Conservation (phyloP, 2,329 filamentous ascomycete species). For the Paecilomyces dactylethromorphus region DNA sequence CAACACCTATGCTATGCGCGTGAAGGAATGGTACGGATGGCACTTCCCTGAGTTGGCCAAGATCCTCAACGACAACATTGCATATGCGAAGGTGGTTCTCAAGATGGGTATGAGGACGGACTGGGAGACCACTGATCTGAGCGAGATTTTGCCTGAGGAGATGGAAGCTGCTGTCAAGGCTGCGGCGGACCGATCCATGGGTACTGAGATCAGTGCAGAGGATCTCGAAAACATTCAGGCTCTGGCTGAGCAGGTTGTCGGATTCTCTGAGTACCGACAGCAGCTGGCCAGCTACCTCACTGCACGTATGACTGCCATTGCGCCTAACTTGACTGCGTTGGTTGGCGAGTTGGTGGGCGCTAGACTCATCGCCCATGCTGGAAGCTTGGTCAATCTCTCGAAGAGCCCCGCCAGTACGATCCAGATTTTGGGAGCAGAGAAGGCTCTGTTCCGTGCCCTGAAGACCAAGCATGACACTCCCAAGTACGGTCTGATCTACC, state of each 20-base stretch:
- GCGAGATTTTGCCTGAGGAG: constrained; percentile 90
- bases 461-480: constrained; percentile 99
- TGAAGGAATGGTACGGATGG: constrained; percentile 99
- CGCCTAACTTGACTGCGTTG: constrained; percentile 88
- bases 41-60: constrained; percentile 98
- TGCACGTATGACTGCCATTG: constrained; percentile 92
- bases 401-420: constrained; percentile 94
- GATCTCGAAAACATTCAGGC: constrained; percentile 90
- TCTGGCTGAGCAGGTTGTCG: constrained; percentile 87
- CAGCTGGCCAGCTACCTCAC: constrained; percentile 85
- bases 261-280: constrained; percentile 82
- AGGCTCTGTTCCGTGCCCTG: constrained; percentile 93
- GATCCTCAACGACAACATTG: constrained; percentile 94
- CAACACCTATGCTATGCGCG: constrained; percentile 97
- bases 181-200: constrained; percentile 95
- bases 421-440: constrained; percentile 97
- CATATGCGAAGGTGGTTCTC: constrained; percentile 82
- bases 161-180: constrained; percentile 87
- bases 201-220: constrained; percentile 88
- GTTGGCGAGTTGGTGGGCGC: constrained; percentile 92
- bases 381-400: constrained; percentile 88
- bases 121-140: constrained; percentile 68
- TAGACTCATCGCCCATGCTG: constrained; percentile 87
- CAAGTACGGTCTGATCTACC: constrained; percentile 94
- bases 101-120: constrained; percentile 84